Evolutionary conservation across 208 protist species (phyloP), one percentile per base, ranked within the genome.

Genomic region (Kentomonas sorsogonicus): DNA sequence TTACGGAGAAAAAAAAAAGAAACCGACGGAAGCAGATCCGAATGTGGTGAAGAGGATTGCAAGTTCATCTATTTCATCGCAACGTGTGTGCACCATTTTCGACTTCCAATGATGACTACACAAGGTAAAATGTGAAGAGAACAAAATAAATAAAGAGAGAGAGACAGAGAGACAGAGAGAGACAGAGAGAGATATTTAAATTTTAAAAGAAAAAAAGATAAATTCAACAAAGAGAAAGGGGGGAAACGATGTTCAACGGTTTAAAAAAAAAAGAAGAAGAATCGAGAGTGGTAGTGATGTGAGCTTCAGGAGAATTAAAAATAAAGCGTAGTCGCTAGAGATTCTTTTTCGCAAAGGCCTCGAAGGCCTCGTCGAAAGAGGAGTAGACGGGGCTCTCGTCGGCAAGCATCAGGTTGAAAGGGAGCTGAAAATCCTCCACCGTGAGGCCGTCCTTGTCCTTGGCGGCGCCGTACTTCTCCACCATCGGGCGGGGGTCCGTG

Each of bases 321-420:
- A 11, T 45, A 59, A 33, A 36, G 27, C 38, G 16, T 16, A 31
- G 13, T 13, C 18, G 20, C 10, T 62, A 56, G 11, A 51, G 20
- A 55, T 60, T 44, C n/a, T 63, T 54, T n/a, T 62, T 55, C 15
- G 60, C 54, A 45, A 79, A 88, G 51, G 86, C 47, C 0, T 54
- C 52, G 57, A 92, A 92, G 11, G 84, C 84, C 7, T 58, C 67
- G 9, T 88, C 77, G 51, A 92, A 92, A 9, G 80, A 85, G 36
- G 48, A 48, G 41, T 87, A 89, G 7, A 92, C 64, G 7, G 61
- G 46, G 18, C 66, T 75, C 0, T 62, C 73, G 45, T 89, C 78
- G n/a, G 52, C 41, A 0, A 92, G 72, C 84, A 92, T 92, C 13
- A 92, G 63, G 54, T 92, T 92, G 58, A 89, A 89, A 9, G 85